Evolutionary conservation across 805 yeast genomes (phyloP).

Genomic region (Pichia thaimueangensis): DNA sequence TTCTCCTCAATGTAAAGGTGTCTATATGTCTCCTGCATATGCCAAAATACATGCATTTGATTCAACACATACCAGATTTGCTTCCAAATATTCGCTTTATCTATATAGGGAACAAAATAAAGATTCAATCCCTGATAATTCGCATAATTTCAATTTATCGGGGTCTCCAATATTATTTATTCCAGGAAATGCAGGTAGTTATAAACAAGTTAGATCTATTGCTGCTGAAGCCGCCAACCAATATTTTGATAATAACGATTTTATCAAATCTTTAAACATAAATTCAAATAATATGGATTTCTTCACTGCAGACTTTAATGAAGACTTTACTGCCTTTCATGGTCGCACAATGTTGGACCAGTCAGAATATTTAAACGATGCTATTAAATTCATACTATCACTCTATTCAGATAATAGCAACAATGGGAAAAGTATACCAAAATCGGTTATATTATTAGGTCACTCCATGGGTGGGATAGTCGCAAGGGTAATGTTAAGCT

Average conservation of each 20-base stretch:
- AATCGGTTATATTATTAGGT: conserved; percentile 72
- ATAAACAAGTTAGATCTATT: conserved; percentile 82
- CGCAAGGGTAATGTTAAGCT: conserved; percentile 73
- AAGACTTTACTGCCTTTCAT: conserved; percentile 93
- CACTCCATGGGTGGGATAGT: conserved; percentile 99
- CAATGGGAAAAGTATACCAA: conserved; percentile 19
- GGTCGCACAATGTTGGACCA: conserved; percentile 91
- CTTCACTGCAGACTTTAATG: conserved; percentile 90
- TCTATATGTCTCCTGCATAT: conserved; percentile 80
- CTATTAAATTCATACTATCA: conserved; percentile 65
- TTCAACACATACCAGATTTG: conserved; percentile 57
- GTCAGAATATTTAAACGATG: conserved; percentile 89
- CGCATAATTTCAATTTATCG: conserved; percentile 27
- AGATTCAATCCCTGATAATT: conserved; percentile 48
- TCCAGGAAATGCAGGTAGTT: conserved; percentile 97
- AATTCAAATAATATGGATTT: conserved; percentile 59
- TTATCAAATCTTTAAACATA: conserved; percentile 24
- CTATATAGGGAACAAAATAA: conserved; percentile 78
- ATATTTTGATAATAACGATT: conserved; percentile 34
- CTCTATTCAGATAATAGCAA: conserved; percentile 41
- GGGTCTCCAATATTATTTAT: conserved; percentile 90
- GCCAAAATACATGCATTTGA: conserved; percentile 72
- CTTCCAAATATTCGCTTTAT: conserved; percentile 77
- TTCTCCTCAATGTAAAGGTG: conserved; percentile 49
- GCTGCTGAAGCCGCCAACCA: conserved; percentile 71